Percentiles rank a stretch among this genome's conserved stretches.
phyloP scores from a whole-genome alignment of 1,139 yeast species.

The Pichia kudriavzevii region DNA sequence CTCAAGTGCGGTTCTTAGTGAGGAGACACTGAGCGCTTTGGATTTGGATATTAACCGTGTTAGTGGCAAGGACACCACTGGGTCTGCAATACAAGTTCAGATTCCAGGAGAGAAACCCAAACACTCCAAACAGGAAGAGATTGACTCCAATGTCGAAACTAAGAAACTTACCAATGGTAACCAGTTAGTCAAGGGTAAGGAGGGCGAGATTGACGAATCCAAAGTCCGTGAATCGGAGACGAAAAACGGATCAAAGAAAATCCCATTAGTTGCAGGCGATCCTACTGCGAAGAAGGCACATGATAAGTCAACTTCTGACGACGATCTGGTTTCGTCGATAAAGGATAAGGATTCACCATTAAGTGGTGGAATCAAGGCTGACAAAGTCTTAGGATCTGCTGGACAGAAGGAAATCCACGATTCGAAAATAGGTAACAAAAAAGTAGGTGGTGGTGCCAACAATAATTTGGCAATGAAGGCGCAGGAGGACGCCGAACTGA shows the following conservation, averaged over 20 bases:
- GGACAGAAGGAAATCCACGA: slow-evolving; percentile 5
- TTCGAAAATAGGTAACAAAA: background rate
- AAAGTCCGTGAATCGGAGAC: slow-evolving; percentile 28
- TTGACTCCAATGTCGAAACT: slow-evolving; percentile 10
- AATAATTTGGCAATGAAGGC: slow-evolving; percentile 7
- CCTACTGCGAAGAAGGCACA: slow-evolving; percentile 12
- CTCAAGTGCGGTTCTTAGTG: slow-evolving; percentile 2
- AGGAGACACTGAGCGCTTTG: background rate
- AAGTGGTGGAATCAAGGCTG: slow-evolving; percentile 2
- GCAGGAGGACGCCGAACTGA: slow-evolving; percentile 9
- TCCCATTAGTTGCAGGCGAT: slow-evolving; percentile 20
- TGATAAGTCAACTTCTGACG: no score
- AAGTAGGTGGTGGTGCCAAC: background rate
- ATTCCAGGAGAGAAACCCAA: slow-evolving; percentile 4
- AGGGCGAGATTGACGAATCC: slow-evolving; percentile 28
- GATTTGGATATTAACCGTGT: background rate
- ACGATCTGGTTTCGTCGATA: no score
- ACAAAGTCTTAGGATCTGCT: slow-evolving; percentile 5
- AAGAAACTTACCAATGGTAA: slow-evolving; percentile 19
- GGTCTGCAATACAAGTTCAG: slow-evolving; percentile 2
- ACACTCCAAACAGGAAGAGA: no score
- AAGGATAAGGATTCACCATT: no score
- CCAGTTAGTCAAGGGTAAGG: slow-evolving; percentile 22
- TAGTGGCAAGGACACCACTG: background rate
- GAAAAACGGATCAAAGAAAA: slow-evolving; percentile 4